phyloP scores from a whole-genome alignment of 2,329 filamentous ascomycete species.

The Helotiales sp. region DNA sequence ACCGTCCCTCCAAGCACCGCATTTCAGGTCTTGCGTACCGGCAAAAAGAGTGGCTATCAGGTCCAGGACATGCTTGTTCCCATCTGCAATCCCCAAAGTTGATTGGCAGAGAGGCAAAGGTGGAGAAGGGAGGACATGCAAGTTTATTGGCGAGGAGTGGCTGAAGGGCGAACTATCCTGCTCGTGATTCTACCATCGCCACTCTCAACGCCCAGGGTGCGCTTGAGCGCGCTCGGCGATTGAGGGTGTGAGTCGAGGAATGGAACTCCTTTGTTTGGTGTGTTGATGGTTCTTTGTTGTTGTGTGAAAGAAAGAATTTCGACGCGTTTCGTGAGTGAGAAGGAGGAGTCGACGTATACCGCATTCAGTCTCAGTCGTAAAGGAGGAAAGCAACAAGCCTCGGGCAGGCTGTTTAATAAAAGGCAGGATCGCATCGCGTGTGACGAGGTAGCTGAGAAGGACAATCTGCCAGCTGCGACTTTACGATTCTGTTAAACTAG shows the following conservation, averaged over 20 bases:
- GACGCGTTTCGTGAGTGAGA: conserved; percentile 19
- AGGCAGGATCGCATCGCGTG: conserved; percentile 2
- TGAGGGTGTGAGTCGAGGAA: conserved; percentile 1
- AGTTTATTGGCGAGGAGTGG: conserved; percentile 12
- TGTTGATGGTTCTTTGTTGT: conserved; percentile 9
- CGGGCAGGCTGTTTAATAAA: conserved; percentile 1
- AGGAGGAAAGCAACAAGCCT: neutral
- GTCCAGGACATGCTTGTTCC: conserved; percentile 1
- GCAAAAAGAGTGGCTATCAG: conserved; percentile 9
- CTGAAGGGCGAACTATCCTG: conserved; percentile 10
- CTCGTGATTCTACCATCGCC: conserved; percentile 18
- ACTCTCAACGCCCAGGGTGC: conserved; percentile 5
- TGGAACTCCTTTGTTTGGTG: neutral
- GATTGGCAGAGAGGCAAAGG: neutral
- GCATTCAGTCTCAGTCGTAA: conserved; percentile 4
- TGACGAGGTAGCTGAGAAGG: neutral
- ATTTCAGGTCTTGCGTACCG: conserved; percentile 5
- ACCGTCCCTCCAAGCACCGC: conserved; percentile 1
- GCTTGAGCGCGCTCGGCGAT: conserved; percentile 15
- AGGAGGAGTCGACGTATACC: conserved; percentile 10
- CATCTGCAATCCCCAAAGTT: neutral
- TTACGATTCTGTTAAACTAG: neutral
- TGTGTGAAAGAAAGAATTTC: conserved; percentile 15
- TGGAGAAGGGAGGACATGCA: conserved; percentile 2
- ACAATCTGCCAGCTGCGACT: conserved; percentile 6